phyloP scores from a whole-genome alignment of 2,329 filamentous ascomycete genomes.

The Capronia epimyces region DNA sequence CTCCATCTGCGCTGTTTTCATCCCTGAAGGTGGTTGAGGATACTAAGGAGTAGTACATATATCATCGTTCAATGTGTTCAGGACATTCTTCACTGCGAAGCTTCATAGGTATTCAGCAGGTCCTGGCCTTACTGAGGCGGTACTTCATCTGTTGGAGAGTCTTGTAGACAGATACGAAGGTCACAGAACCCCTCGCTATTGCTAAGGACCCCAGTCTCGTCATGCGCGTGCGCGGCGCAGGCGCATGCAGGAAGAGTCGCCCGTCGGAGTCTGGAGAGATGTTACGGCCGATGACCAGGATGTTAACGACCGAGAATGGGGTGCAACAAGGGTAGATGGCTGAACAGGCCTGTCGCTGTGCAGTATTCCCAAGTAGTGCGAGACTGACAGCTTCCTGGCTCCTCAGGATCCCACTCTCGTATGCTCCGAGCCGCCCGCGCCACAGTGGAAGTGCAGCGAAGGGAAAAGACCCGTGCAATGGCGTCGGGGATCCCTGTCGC shows the following conservation, averaged over 20 bases:
- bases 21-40: too few relatives aligned
- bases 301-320: background rate
- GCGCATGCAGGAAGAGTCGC: background rate
- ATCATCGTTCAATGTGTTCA: too few relatives aligned
- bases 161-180: too few relatives aligned
- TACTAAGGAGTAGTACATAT: too few relatives aligned
- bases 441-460: constrained; percentile 9
- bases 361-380: background rate
- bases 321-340: background rate
- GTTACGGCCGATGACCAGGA: constrained; percentile 17
- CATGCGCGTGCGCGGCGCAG: background rate
- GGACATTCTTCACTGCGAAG: too few relatives aligned
- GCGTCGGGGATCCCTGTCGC: constrained; percentile 12
- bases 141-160: too few relatives aligned
- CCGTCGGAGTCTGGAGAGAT: constrained; percentile 1
- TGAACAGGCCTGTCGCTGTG: background rate
- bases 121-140: too few relatives aligned
- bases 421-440: constrained; percentile 8
- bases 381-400: background rate
- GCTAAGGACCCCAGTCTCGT: too few relatives aligned
- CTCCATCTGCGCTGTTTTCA: background rate
- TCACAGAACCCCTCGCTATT: too few relatives aligned
- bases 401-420: background rate
- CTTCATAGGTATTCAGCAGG: too few relatives aligned
- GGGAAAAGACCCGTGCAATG: constrained; percentile 5